Percentiles rank a stretch among this genome's conserved stretches.
Conservation (phyloP, 176 grass and related monocot species). For the Musa acuminata region DNA sequence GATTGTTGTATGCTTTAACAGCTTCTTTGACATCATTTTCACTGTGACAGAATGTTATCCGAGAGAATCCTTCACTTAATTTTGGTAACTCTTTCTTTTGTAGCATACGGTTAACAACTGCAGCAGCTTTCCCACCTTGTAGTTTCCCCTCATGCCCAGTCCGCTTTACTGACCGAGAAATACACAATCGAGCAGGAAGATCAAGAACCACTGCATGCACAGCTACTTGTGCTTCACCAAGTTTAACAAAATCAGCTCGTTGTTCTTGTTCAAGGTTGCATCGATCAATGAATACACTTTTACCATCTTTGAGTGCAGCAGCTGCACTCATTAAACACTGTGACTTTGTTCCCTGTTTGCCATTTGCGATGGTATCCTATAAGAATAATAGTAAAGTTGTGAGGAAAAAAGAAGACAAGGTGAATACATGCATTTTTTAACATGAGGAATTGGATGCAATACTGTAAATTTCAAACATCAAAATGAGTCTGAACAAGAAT, state of each 20-base stretch:
- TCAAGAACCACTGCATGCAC: constrained; percentile 64
- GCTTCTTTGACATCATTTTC: constrained; percentile 62
- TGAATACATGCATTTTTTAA: no score
- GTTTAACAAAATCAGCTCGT: constrained; percentile 68
- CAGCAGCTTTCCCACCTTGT: constrained; percentile 70
- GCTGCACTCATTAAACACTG: constrained; percentile 52
- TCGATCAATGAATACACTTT: constrained; percentile 62
- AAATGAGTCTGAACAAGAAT: no score
- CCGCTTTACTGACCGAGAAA: constrained; percentile 64
- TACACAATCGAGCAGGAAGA: constrained; percentile 72
- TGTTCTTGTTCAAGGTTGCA: constrained; percentile 76
- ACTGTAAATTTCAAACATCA: no score
- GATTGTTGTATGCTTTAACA: constrained; percentile 40
- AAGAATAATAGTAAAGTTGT: background rate
- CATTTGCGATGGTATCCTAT: constrained; percentile 63
- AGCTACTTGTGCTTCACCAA: constrained; percentile 27
- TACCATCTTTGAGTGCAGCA: constrained; percentile 52
- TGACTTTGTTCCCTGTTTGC: constrained; percentile 57
- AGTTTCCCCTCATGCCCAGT: constrained; percentile 77
- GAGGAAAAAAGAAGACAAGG: background rate
- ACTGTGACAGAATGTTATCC: constrained; percentile 68
- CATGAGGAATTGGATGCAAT: no score
- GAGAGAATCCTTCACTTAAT: constrained; percentile 70
- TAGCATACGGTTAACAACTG: constrained; percentile 89
- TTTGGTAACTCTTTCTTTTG: constrained; percentile 54